Evolutionary conservation across 306 rosid species (phyloP).

Genomic region (Fagus sylvatica): DNA sequence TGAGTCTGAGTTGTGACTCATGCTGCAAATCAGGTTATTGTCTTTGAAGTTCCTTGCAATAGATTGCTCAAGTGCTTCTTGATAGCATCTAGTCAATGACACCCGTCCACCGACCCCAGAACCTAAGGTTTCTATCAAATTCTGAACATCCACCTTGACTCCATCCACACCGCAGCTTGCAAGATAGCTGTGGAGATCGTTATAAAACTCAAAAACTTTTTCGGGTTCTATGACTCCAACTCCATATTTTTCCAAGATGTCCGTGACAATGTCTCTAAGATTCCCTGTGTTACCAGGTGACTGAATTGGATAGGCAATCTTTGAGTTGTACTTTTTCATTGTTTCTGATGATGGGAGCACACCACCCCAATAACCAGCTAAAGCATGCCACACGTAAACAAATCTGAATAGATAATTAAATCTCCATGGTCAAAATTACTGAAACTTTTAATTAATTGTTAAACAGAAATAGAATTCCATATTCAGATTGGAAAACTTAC

Average conservation of each 20-base stretch:
- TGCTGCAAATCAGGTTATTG: conserved; percentile 61
- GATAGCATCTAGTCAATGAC: conserved; percentile 45
- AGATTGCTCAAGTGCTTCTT: conserved; percentile 68
- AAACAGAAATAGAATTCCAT: conserved; percentile 1
- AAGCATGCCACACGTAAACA: conserved; percentile 74
- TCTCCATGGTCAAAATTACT: conserved; percentile 6
- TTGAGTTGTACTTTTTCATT: conserved; percentile 61
- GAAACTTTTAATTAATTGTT: neutral
- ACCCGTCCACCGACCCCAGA: conserved; percentile 70
- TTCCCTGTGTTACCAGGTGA: conserved; percentile 57
- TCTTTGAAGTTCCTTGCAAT: conserved; percentile 50
- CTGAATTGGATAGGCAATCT: conserved; percentile 51
- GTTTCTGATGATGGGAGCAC: conserved; percentile 53
- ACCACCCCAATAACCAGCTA: conserved; percentile 87
- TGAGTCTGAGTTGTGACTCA: conserved; percentile 64
- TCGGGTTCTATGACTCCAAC: conserved; percentile 58
- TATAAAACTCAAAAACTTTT: conserved; percentile 52
- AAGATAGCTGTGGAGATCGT: conserved; percentile 67
- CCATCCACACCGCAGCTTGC: conserved; percentile 66
- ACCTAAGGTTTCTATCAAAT: conserved; percentile 63
- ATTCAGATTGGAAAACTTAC: conserved; percentile 42
- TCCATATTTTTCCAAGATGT: conserved; percentile 69
- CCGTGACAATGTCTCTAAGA: conserved; percentile 50
- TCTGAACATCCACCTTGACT: conserved; percentile 76
- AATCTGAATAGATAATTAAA: conserved; percentile 36